These are phyloP conservation scores for Mortierella sp. DNA, from an alignment of 371 early-diverging fungal genomes.

Conservation along the genomic window DNA sequence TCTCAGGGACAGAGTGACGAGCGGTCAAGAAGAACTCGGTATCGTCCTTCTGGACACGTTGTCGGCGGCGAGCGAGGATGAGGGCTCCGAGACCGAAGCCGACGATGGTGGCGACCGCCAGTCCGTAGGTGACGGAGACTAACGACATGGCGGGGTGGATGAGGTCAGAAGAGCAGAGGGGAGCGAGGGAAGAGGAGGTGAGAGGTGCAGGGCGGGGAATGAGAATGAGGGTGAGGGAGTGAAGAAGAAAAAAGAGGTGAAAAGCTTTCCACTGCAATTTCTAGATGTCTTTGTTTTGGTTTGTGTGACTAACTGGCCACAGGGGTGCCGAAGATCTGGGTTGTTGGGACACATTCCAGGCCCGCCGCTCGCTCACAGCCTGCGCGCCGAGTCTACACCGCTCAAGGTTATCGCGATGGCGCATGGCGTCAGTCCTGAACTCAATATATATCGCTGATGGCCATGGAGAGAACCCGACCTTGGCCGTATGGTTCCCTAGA, in stretches of 20 bases:
- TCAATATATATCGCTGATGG: no score
- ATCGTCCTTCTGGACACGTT: constrained; percentile 22
- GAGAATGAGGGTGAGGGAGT: neutral
- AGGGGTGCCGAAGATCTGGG: neutral
- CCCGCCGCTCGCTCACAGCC: no score
- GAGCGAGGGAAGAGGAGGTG: no score
- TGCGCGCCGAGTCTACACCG: no score
- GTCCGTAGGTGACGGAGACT: constrained; percentile 46
- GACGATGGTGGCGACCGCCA: constrained; percentile 43
- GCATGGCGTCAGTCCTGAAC: no score
- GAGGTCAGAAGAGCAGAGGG: neutral
- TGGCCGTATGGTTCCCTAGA: no score
- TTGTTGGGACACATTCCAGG: no score
- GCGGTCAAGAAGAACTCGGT: constrained; percentile 67
- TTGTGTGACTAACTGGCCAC: neutral
- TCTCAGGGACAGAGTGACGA: constrained; percentile 33
- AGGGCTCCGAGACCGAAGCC: constrained; percentile 48
- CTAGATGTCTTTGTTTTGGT: constrained; percentile 5
- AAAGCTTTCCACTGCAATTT: neutral
- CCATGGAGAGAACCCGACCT: no score
- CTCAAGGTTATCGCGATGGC: no score
- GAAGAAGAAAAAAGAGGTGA: no score
- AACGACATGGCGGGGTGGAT: constrained; percentile 27
- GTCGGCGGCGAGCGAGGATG: constrained; percentile 37
- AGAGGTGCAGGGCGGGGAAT: neutral